phyloP scores from a whole-genome alignment of 164 flowering plant genomes.

The Tinospora cordifolia region DNA sequence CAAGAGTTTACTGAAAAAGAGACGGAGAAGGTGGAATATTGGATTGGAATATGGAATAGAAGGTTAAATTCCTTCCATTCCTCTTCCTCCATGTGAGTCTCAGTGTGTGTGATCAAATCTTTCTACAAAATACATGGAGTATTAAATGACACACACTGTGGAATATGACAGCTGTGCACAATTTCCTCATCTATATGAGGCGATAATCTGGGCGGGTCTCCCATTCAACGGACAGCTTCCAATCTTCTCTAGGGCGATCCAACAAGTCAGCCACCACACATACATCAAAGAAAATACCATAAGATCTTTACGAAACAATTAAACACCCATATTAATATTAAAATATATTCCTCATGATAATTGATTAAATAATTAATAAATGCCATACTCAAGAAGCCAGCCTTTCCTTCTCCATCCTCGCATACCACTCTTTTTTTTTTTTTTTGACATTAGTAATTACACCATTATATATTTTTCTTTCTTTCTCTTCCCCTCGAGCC shows the following conservation, averaged over 20 bases:
- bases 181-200: slow-evolving; percentile 23
- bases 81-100: slow-evolving; percentile 11
- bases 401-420: not conserved
- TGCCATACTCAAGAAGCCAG: not conserved
- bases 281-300: not conserved
- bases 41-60: slow-evolving; percentile 19
- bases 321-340: not conserved
- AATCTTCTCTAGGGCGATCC: slow-evolving; percentile 1
- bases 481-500: slow-evolving; percentile 24
- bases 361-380: too few species aligned
- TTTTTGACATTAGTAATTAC: not conserved
- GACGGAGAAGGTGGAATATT: slow-evolving; percentile 1
- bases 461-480: slow-evolving; percentile 18
- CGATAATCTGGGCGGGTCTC: slow-evolving; percentile 29
- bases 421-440: not conserved
- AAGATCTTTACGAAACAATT: too few species aligned
- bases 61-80: slow-evolving; percentile 21
- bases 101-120: not conserved
- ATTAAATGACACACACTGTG: too few species aligned
- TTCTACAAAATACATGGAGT: too few species aligned
- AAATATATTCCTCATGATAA: not conserved
- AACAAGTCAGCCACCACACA: not conserved
- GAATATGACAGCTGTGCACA: slow-evolving; percentile 15
- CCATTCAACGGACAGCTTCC: slow-evolving; percentile 27
- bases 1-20: not conserved